Evolutionary conservation across 192 early-diverging fungal genomes (phyloP).

Genomic region (Podila epicladia): DNA sequence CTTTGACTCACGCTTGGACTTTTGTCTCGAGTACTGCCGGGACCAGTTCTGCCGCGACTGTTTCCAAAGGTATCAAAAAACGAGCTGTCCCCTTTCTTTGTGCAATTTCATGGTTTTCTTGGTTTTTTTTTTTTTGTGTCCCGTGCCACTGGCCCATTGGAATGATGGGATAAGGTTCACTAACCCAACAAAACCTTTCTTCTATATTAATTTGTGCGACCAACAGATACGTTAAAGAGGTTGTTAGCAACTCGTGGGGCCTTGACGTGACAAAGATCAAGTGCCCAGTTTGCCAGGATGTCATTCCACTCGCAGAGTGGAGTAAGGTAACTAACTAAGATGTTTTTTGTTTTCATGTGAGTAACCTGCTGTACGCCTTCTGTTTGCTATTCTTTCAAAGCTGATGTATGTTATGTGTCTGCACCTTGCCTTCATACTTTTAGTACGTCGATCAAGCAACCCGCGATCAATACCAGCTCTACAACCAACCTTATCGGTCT

Average conservation of each 20-base stretch:
- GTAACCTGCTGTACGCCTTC: background rate
- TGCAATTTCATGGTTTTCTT: background rate
- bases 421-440: background rate
- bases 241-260: constrained; percentile 68
- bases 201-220: background rate
- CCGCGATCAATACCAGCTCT: constrained; percentile 57
- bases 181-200: too few species aligned
- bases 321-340: constrained; percentile 34
- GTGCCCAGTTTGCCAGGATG: constrained; percentile 65
- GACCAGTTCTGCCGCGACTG: constrained; percentile 68
- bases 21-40: constrained; percentile 63
- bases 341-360: background rate
- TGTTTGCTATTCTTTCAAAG: background rate
- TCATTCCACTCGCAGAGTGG: constrained; percentile 63
- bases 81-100: background rate
- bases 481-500: constrained; percentile 63
- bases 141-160: too few species aligned
- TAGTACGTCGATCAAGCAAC: constrained; percentile 59
- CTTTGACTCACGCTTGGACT: constrained; percentile 64
- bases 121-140: too few species aligned
- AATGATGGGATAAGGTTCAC: too few species aligned
- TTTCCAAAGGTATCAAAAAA: constrained; percentile 54
- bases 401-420: background rate
- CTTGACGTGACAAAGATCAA: constrained; percentile 64
- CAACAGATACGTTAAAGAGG: constrained; percentile 61